Percentiles rank a stretch among this genome's conserved stretches.
These are phyloP conservation scores for Cytospora piceicola DNA, from an alignment of 2,329 filamentous ascomycete genomes.

Conservation along the genomic window DNA sequence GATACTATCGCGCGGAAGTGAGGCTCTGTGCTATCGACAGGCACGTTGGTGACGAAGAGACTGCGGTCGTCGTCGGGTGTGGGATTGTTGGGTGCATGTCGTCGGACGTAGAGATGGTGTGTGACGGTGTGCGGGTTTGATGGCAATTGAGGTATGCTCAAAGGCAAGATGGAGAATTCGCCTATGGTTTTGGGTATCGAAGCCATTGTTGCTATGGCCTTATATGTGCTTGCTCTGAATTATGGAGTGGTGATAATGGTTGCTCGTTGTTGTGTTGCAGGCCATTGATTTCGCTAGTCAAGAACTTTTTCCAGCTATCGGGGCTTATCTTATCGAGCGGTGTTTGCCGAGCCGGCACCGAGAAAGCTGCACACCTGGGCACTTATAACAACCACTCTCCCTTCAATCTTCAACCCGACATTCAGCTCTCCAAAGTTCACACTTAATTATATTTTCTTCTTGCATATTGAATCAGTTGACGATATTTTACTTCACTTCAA, in stretches of 20 bases:
- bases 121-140: conserved; percentile 65
- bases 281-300: neutral
- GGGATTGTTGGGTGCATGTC: conserved; percentile 78
- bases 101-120: conserved; percentile 87
- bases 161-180: conserved; percentile 71
- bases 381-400: neutral
- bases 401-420: too few species aligned
- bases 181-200: conserved; percentile 50
- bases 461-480: too few species aligned
- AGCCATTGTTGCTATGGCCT: conserved; percentile 38
- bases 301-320: conserved; percentile 25
- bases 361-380: neutral
- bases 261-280: neutral
- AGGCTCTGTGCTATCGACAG: conserved; percentile 77
- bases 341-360: conserved; percentile 19
- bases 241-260: too few species aligned
- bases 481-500: too few species aligned
- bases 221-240: conserved; percentile 4
- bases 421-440: too few species aligned
- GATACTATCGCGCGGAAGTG: conserved; percentile 79
- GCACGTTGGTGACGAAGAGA: conserved; percentile 89
- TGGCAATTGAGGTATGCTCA: conserved; percentile 66
- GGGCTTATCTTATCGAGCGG: conserved; percentile 14
- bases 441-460: too few species aligned
- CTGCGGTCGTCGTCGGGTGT: conserved; percentile 75